Percentiles rank a stretch among this genome's conserved stretches.
Evolutionary conservation across 306 rosid genomes (phyloP).

Genomic region (Prunus mongolica): DNA sequence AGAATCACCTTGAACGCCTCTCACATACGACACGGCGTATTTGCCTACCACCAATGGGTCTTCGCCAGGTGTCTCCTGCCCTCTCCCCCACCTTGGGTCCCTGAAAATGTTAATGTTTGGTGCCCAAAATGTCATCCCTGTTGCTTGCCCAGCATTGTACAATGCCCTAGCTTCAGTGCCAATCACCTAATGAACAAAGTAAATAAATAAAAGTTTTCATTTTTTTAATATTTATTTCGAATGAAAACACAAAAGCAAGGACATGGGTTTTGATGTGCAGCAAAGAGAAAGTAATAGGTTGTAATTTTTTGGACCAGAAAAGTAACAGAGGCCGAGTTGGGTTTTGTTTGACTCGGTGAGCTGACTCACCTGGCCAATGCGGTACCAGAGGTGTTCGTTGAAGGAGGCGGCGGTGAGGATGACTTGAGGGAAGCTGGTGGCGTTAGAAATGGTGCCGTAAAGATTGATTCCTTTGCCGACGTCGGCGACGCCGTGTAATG

Average conservation of each 20-base stretch:
- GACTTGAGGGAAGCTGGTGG: slow-evolving; percentile 96
- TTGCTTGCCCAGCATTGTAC: slow-evolving; percentile 74
- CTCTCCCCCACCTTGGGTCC: slow-evolving; percentile 97
- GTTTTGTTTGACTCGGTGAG: neutral
- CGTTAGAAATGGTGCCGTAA: slow-evolving; percentile 36
- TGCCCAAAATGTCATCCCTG: slow-evolving; percentile 93
- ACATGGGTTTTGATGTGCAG: neutral
- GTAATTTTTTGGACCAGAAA: neutral
- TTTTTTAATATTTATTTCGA: no score
- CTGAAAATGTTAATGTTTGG: slow-evolving; percentile 90
- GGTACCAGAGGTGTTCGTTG: slow-evolving; percentile 73
- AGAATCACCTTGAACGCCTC: slow-evolving; percentile 85
- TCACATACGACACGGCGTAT: slow-evolving; percentile 67
- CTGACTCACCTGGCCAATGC: slow-evolving; percentile 53
- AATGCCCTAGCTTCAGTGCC: slow-evolving; percentile 74
- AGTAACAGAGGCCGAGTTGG: neutral
- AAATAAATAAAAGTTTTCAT: no score
- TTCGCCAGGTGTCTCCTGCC: slow-evolving; percentile 96
- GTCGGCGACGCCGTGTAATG: slow-evolving; percentile 68
- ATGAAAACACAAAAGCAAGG: neutral
- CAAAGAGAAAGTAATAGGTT: neutral
- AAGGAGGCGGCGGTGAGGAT: slow-evolving; percentile 84
- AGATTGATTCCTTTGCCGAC: slow-evolving; percentile 54
- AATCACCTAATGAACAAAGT: slow-evolving; percentile 37
- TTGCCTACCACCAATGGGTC: slow-evolving; percentile 62